Percentiles rank a stretch among this genome's conserved stretches.
Conservation (phyloP, 2,329 filamentous ascomycete genomes). For the Aspergillus amoenus region DNA sequence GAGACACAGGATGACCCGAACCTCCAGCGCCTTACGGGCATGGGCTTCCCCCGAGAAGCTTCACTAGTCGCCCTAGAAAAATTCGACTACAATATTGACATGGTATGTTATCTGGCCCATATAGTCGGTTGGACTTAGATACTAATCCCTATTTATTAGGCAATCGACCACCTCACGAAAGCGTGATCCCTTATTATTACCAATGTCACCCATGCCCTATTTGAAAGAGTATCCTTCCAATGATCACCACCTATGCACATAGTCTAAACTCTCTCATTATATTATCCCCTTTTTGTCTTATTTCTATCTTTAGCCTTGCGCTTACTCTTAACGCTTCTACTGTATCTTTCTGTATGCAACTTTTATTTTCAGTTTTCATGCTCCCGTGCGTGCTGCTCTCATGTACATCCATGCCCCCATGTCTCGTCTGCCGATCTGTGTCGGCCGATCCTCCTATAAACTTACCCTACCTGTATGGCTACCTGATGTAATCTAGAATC, state of each 20-base stretch:
- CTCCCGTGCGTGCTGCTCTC: conserved; percentile 2
- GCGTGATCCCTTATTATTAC: conserved; percentile 23
- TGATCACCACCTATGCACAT: conserved; percentile 12
- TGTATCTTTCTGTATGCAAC: conserved; percentile 10
- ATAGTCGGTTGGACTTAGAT: neutral
- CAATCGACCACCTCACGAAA: conserved; percentile 42
- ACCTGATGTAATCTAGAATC: conserved; percentile 14
- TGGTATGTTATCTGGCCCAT: conserved; percentile 60
- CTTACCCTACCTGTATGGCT: conserved; percentile 9
- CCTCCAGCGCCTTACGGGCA: conserved; percentile 80
- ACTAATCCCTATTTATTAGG: conserved; percentile 23
- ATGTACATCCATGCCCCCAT: conserved; percentile 17
- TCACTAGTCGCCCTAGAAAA: conserved; percentile 83
- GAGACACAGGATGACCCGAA: conserved; percentile 88
- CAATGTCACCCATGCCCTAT: neutral
- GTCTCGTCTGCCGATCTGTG: neutral
- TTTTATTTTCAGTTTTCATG: neutral
- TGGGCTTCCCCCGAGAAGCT: conserved; percentile 78
- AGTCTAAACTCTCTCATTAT: conserved; percentile 5
- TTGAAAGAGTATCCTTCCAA: neutral
- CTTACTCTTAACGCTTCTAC: neutral
- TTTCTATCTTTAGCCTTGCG: conserved; percentile 11
- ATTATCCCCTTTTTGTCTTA: neutral
- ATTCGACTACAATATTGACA: conserved; percentile 93
- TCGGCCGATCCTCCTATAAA: neutral